Evolutionary conservation across 257 asterid species (phyloP).

Genomic region (Solanum gracilifrons): DNA sequence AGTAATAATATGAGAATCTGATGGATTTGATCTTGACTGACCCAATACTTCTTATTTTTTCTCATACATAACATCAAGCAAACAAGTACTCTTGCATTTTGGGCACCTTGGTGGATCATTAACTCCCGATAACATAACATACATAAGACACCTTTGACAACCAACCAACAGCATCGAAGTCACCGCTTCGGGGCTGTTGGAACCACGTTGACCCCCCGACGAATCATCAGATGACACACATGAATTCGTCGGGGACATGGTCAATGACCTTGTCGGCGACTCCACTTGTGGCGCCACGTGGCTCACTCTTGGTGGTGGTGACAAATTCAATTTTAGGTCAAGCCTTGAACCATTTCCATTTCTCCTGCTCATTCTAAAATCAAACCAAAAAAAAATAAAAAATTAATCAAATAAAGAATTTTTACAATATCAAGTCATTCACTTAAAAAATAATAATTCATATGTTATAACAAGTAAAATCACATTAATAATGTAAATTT

Average conservation of each 20-base stretch:
- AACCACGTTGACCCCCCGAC: slow-evolving; percentile 37
- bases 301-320: slow-evolving; percentile 39
- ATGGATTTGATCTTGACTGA: background rate
- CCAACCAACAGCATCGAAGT: slow-evolving; percentile 31
- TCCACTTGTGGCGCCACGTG: slow-evolving; percentile 6
- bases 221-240: slow-evolving; percentile 67
- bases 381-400: background rate
- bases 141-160: slow-evolving; percentile 87
- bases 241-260: slow-evolving; percentile 36
- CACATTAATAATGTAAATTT: background rate
- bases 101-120: slow-evolving; percentile 78
- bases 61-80: slow-evolving; percentile 48
- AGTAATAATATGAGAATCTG: background rate
- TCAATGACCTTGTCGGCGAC: slow-evolving; percentile 33
- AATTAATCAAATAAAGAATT: background rate
- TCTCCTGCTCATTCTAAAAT: slow-evolving; percentile 14
- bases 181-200: slow-evolving; percentile 29
- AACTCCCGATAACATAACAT: slow-evolving; percentile 71
- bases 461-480: background rate
- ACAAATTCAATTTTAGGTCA: slow-evolving; percentile 45
- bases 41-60: background rate
- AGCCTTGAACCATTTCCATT: slow-evolving; percentile 26
- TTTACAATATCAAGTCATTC: background rate
- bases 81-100: slow-evolving; percentile 76
- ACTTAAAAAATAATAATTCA: background rate